phyloP scores from a whole-genome alignment of 345 rosid species.

The Litchi chinensis region DNA sequence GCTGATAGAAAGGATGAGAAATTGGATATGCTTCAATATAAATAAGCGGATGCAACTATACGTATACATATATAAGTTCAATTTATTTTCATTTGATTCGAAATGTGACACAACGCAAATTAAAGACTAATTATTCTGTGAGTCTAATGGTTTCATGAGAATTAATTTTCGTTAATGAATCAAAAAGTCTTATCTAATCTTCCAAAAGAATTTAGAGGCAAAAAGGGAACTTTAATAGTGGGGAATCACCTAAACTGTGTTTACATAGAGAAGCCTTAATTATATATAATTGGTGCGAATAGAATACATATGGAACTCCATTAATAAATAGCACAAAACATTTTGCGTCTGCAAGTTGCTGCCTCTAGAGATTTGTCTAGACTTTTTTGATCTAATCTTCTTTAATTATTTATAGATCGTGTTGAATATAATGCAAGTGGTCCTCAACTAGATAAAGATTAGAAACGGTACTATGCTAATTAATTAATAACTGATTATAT shows the following conservation, averaged over 20 bases:
- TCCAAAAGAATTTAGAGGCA: slow-evolving; percentile 14
- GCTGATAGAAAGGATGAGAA: too few species aligned
- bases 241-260: slow-evolving; percentile 43
- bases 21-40: too few species aligned
- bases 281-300: neutral
- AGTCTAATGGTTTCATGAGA: too few species aligned
- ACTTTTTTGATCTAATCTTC: slow-evolving; percentile 41
- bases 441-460: slow-evolving; percentile 19
- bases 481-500: neutral
- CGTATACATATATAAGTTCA: too few species aligned
- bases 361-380: slow-evolving; percentile 35
- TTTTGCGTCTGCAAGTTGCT: slow-evolving; percentile 46
- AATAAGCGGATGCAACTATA: too few species aligned
- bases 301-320: slow-evolving; percentile 25
- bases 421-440: slow-evolving; percentile 26
- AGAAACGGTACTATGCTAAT: neutral
- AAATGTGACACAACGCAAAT: neutral
- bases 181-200: slow-evolving; percentile 10
- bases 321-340: slow-evolving; percentile 21
- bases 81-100: too few species aligned
- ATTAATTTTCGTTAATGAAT: slow-evolving; percentile 9
- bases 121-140: too few species aligned
- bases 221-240: slow-evolving; percentile 33
- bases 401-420: slow-evolving; percentile 9
- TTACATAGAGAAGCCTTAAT: too few species aligned